Evolutionary conservation across 345 rosid genomes (phyloP).

Genomic region (Lepidium sativum): DNA sequence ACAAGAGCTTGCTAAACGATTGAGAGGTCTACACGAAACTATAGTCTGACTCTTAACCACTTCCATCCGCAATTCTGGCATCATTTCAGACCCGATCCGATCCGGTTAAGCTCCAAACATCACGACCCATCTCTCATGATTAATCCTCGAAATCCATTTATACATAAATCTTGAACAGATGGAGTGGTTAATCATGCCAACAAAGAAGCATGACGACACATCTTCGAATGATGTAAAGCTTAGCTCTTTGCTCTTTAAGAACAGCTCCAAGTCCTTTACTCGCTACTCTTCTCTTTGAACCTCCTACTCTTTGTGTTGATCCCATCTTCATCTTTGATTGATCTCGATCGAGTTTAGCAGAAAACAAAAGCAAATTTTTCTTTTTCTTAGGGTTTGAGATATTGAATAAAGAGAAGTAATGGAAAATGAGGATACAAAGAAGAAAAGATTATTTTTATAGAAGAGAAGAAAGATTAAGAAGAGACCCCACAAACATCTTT

Average conservation of each 20-base stretch:
- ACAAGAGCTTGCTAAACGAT: constrained; percentile 2
- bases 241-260: constrained; percentile 79
- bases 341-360: background rate
- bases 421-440: constrained; percentile 13
- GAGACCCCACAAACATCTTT: constrained; percentile 25
- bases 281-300: constrained; percentile 69
- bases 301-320: constrained; percentile 38
- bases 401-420: background rate
- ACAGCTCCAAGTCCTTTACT: constrained; percentile 65
- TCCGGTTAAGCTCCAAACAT: constrained; percentile 11
- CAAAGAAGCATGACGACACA: constrained; percentile 88
- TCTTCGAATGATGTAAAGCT: constrained; percentile 80
- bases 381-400: constrained; percentile 7
- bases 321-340: constrained; percentile 46
- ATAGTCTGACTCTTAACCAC: background rate
- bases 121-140: background rate
- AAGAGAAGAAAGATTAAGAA: constrained; percentile 5
- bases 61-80: background rate
- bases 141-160: background rate
- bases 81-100: background rate
- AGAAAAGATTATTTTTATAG: constrained; percentile 14
- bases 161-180: constrained; percentile 9
- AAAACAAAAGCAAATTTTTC: background rate
- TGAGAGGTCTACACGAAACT: constrained; percentile 6
- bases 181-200: constrained; percentile 54